A percentile compares a stretch with the other conserved stretches of the same genome.
phyloP scores from a whole-genome alignment of 1,284 basidiomycete genomes.

The Sporisorium iseilematis-ciliati region DNA sequence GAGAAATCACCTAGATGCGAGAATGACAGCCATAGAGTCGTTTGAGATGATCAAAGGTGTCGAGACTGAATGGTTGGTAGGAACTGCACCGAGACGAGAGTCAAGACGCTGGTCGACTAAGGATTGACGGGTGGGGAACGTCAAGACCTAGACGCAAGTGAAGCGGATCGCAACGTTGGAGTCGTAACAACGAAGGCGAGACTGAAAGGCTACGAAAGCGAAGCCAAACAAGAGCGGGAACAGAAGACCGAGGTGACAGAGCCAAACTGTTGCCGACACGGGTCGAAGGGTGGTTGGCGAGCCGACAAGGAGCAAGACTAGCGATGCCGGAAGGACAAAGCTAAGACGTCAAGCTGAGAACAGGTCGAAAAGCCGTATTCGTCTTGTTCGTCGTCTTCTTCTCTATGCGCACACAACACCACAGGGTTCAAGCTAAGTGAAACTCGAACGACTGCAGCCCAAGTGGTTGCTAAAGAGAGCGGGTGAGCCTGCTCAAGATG shows the following conservation, averaged over 20 bases:
- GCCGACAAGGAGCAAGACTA: slow-evolving; percentile 14
- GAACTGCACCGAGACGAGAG: neutral
- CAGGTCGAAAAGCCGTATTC: slow-evolving; percentile 22
- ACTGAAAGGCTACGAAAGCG: neutral
- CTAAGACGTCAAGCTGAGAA: slow-evolving; percentile 5
- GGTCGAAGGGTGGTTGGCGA: slow-evolving; percentile 8
- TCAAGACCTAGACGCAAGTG: neutral
- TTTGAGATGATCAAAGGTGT: slow-evolving; percentile 8
- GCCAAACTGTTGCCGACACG: slow-evolving; percentile 8
- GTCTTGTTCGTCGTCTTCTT: slow-evolving; percentile 32
- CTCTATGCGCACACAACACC: slow-evolving; percentile 24
- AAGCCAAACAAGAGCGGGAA: neutral
- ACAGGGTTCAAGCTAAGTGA: slow-evolving; percentile 6
- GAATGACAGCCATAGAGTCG: slow-evolving; percentile 38
- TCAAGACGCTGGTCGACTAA: slow-evolving; percentile 1
- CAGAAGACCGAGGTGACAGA: slow-evolving; percentile 1
- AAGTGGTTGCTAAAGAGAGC: slow-evolving; percentile 26
- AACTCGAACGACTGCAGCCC: slow-evolving; percentile 20
- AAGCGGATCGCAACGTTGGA: slow-evolving; percentile 1
- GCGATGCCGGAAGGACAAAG: slow-evolving; percentile 13
- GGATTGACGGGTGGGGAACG: neutral
- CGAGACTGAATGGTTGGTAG: slow-evolving; percentile 6
- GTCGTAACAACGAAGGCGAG: slow-evolving; percentile 6
- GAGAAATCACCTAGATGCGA: slow-evolving; percentile 34
- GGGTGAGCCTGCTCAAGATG: slow-evolving; percentile 39